Conservation (phyloP, 176 grass and related monocot species). For the Rhipidocladum racemiflorum region DNA sequence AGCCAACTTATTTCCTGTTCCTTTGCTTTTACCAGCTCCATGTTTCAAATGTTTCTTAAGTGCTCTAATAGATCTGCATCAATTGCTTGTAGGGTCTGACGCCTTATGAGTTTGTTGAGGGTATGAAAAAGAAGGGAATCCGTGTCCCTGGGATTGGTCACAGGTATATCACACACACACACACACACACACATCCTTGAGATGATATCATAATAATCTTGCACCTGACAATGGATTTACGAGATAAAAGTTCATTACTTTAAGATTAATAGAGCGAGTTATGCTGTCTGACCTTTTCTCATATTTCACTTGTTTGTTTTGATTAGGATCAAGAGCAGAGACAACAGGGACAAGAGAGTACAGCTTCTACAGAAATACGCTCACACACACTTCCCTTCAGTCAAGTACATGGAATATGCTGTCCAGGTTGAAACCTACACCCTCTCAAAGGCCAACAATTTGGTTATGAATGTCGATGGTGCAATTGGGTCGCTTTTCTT, state of each 20-base stretch:
- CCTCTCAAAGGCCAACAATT: constrained; percentile 87
- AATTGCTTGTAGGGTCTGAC: constrained; percentile 61
- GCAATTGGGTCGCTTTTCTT: constrained; percentile 93
- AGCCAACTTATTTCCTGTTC: constrained; percentile 28
- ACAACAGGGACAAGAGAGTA: constrained; percentile 97
- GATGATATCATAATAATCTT: constrained; percentile 7
- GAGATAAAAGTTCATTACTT: not conserved
- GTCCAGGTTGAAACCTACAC: constrained; percentile 92
- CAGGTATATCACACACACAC: constrained; percentile 43
- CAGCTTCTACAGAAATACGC: constrained; percentile 97
- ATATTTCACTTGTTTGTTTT: not conserved
- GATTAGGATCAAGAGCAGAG: constrained; percentile 93
- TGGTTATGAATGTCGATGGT: constrained; percentile 80
- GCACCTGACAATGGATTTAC: not conserved
- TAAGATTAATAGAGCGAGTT: no score
- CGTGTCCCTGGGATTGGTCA: constrained; percentile 97
- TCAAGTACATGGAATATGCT: constrained; percentile 93
- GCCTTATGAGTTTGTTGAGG: constrained; percentile 95
- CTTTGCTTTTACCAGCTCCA: not conserved
- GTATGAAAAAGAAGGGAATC: constrained; percentile 99
- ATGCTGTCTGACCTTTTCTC: not conserved
- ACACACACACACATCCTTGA: not conserved
- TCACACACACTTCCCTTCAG: constrained; percentile 83
- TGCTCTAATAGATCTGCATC: constrained; percentile 7
- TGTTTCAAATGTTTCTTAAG: not conserved